Base-by-base conservation (phyloP, 108 stramenopile species). In the Nannochloropsis gaditana region DNA sequence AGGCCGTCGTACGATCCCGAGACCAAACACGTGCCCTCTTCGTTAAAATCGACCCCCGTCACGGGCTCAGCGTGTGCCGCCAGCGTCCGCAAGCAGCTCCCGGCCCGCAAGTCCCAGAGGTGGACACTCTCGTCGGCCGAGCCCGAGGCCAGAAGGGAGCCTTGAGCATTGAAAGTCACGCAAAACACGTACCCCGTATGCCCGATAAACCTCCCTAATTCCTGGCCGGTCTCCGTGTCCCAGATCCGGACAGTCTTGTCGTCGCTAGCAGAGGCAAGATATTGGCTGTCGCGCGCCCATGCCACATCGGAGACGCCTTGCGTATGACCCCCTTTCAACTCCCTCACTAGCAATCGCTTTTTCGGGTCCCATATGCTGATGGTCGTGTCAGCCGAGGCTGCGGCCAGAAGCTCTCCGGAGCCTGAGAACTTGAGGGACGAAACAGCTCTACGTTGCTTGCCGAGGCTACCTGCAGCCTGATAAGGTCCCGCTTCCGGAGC, bases 31-130 rank as follows among this genome's bases (percentile, higher is more conserved):
- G 86, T 88, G 44, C 89, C 89, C 42, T 88, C 87, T 5, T 42
- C 44, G 47, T 86, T 83, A 82, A 97, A 96, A 85, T 91, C 91
- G 11, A 96, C 96, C 0, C 93, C 92, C 5, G 96, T 96, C 11
- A 98, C 96, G 19, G 97, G 97, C 91, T 98, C 96, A 41, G 94
- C 94, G 90, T 98, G 97, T 0, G 96, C 95, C 11, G 95, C 95
- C 59, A 98, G 86, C 19, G 96, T 96, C 45, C 91, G 90, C 0
- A 98, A 93, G 86, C 95, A 95, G 21, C 95, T 94, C 4, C 96
- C 96, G 42, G 91, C 92, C 2, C 97, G 93, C 6, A 96, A 91
- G 87, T 98, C 97, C 96, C 96, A 98, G 9, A 98, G 81, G 84
- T 96, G 95, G 43, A 98, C 96, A 5, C 94, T 97, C 85, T 96